A percentile compares a stretch with the other conserved stretches of the same genome.
Evolutionary conservation across 495 filamentous ascomycete genomes (phyloP).

Genomic region (Sabuloglossum arenarium): DNA sequence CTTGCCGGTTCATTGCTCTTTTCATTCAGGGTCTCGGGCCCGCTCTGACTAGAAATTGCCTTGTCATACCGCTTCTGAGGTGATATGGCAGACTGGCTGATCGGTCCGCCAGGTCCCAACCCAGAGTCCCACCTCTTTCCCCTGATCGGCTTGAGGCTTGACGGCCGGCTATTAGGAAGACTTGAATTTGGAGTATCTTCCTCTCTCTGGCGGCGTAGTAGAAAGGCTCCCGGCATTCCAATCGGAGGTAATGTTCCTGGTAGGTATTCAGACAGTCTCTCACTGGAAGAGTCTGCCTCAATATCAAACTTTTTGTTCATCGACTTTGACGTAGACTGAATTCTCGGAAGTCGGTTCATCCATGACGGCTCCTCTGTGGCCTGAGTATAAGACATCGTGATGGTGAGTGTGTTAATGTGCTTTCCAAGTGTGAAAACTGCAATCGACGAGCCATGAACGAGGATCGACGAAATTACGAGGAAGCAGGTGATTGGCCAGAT

Average conservation of each 20-base stretch:
- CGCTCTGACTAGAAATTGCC: slow-evolving; percentile 13
- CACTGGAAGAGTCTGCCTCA: slow-evolving; percentile 31
- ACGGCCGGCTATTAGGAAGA: slow-evolving; percentile 28
- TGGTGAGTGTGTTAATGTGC: slow-evolving; percentile 87
- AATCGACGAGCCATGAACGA: slow-evolving; percentile 93
- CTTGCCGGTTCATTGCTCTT: slow-evolving; percentile 12
- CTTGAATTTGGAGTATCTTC: slow-evolving; percentile 29
- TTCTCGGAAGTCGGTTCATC: slow-evolving; percentile 87
- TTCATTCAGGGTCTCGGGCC: slow-evolving; percentile 19
- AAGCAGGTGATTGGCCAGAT: slow-evolving; percentile 97
- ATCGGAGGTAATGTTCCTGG: slow-evolving; percentile 65
- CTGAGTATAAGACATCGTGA: slow-evolving; percentile 88
- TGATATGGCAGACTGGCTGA: slow-evolving; percentile 75
- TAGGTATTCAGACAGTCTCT: slow-evolving; percentile 45
- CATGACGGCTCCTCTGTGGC: slow-evolving; percentile 78
- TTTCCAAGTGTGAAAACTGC: slow-evolving; percentile 97
- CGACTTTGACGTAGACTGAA: slow-evolving; percentile 68
- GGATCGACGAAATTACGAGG: slow-evolving; percentile 80
- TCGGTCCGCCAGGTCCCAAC: slow-evolving; percentile 66
- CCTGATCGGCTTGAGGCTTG: slow-evolving; percentile 38
- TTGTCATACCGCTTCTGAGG: slow-evolving; percentile 35
- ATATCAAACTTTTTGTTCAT: slow-evolving; percentile 57
- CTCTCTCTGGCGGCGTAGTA: slow-evolving; percentile 52
- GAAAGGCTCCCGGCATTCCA: slow-evolving; percentile 55
- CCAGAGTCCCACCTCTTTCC: slow-evolving; percentile 52